Percentiles rank a stretch among this genome's conserved stretches.
These are phyloP conservation scores for Ramularia endophylla DNA, from an alignment of 2,329 filamentous ascomycete species.

Conservation along the genomic window DNA sequence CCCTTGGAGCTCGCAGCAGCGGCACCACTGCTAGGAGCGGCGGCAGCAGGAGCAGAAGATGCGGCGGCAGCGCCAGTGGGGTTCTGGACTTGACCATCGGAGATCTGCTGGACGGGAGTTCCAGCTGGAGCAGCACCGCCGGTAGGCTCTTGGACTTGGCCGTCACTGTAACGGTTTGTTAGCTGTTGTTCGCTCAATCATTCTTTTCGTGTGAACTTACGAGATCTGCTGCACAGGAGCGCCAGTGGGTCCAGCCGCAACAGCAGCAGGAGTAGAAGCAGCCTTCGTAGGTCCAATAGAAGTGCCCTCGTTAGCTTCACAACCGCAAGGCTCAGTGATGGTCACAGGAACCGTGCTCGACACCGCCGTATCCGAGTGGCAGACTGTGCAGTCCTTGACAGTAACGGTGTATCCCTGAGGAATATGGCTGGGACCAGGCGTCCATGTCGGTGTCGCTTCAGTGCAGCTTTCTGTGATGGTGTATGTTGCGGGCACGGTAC, in stretches of 20 bases:
- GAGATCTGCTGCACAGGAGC: constrained; percentile 16
- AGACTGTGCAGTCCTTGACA: constrained; percentile 29
- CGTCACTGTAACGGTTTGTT: too few species aligned
- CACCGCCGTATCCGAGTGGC: constrained; percentile 14
- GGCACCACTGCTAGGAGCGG: constrained; percentile 4
- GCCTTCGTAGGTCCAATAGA: constrained; percentile 12
- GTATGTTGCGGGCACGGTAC: constrained; percentile 28
- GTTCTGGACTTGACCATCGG: constrained; percentile 17
- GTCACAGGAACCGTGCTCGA: constrained; percentile 27
- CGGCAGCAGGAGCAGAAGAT: constrained; percentile 2
- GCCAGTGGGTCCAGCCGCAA: constrained; percentile 6
- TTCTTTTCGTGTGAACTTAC: too few species aligned
- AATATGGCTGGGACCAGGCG: constrained; percentile 28
- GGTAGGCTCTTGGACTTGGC: constrained; percentile 6
- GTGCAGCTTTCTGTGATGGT: constrained; percentile 34
- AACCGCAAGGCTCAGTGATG: constrained; percentile 33
- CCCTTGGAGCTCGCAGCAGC: constrained; percentile 4
- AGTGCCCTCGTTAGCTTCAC: constrained; percentile 25
- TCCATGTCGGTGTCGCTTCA: constrained; percentile 30
- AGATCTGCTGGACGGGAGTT: constrained; percentile 16
- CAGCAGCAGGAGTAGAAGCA: constrained; percentile 13
- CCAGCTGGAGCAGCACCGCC: constrained; percentile 7
- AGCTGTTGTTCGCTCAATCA: too few species aligned
- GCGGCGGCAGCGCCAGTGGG: constrained; percentile 7
- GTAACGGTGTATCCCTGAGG: constrained; percentile 32